A percentile compares a stretch with the other conserved stretches of the same genome.
These are phyloP conservation scores for Cladosporium phlei DNA, from an alignment of 2,329 filamentous ascomycete species.

Conservation along the genomic window DNA sequence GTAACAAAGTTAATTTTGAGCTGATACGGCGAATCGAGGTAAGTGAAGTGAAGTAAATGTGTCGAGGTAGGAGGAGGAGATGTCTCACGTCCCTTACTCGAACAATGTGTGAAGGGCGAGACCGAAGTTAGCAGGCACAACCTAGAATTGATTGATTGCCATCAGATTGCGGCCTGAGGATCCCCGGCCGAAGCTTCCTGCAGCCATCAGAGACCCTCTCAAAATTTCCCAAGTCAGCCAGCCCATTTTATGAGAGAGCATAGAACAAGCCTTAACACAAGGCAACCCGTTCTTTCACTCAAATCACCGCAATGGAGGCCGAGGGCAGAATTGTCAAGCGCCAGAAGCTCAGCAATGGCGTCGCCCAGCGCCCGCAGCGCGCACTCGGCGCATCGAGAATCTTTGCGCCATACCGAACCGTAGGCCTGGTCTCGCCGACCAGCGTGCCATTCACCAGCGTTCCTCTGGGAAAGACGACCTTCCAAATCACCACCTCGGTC, in stretches of 20 bases:
- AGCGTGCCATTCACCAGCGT: slow-evolving; percentile 83
- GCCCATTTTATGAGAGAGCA: background rate
- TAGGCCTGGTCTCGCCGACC: slow-evolving; percentile 90
- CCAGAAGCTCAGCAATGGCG: slow-evolving; percentile 53
- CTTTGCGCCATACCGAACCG: slow-evolving; percentile 91
- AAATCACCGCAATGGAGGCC: slow-evolving; percentile 4
- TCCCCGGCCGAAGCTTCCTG: no score
- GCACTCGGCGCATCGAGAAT: slow-evolving; percentile 57
- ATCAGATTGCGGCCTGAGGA: no score
- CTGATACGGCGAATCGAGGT: no score
- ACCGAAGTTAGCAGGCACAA: no score
- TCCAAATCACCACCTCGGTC: slow-evolving; percentile 94
- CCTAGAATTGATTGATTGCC: no score
- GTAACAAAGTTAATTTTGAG: no score
- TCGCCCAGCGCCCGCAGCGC: slow-evolving; percentile 21
- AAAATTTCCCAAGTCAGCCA: no score
- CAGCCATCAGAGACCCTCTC: no score
- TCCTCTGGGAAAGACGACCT: slow-evolving; percentile 86
- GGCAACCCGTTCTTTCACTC: background rate
- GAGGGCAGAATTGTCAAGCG: slow-evolving; percentile 55
- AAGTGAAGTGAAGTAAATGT: no score
- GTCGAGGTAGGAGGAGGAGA: no score
- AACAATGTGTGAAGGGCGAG: no score
- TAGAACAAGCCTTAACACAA: background rate
- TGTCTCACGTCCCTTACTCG: no score